Percentiles rank a stretch among this genome's conserved stretches.
Conservation (phyloP, 331 rosid species). For the Cucumis variabilis region DNA sequence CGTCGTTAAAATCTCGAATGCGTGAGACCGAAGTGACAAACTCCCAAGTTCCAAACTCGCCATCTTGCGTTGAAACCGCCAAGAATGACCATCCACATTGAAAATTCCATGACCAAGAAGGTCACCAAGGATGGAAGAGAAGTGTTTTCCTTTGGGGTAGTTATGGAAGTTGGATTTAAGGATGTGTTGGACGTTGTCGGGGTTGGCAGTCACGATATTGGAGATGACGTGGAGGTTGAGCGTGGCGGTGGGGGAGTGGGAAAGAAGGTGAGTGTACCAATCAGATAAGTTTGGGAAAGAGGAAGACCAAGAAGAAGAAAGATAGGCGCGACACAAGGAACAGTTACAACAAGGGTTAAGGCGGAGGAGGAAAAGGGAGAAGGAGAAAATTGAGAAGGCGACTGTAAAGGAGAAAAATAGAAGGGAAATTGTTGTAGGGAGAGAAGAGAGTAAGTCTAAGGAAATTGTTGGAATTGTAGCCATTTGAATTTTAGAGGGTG, state of each 20-base stretch:
- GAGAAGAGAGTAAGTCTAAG: background rate
- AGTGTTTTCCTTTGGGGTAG: conserved; percentile 82
- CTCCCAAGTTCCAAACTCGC: conserved; percentile 81
- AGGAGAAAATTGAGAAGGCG: conserved; percentile 59
- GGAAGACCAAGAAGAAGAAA: conserved; percentile 48
- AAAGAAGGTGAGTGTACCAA: conserved; percentile 81
- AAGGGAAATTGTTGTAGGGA: conserved; percentile 32
- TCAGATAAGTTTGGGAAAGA: conserved; percentile 37
- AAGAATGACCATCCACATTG: conserved; percentile 75
- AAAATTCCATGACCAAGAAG: conserved; percentile 86
- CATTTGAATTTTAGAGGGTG: background rate
- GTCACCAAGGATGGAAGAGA: conserved; percentile 80
- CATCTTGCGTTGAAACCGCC: conserved; percentile 87
- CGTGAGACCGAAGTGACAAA: conserved; percentile 63
- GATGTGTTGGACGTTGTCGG: conserved; percentile 75
- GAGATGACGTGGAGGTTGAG: conserved; percentile 69
- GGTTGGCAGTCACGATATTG: conserved; percentile 71
- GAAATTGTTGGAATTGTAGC: no score
- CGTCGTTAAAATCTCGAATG: conserved; percentile 46
- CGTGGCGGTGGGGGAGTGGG: conserved; percentile 54
- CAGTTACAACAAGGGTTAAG: conserved; percentile 87
- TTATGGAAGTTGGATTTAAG: conserved; percentile 73
- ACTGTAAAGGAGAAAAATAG: conserved; percentile 72
- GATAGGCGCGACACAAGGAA: conserved; percentile 52
- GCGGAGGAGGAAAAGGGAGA: conserved; percentile 59